phyloP scores from a whole-genome alignment of 331 rosid genomes.

The Telfairia occidentalis region DNA sequence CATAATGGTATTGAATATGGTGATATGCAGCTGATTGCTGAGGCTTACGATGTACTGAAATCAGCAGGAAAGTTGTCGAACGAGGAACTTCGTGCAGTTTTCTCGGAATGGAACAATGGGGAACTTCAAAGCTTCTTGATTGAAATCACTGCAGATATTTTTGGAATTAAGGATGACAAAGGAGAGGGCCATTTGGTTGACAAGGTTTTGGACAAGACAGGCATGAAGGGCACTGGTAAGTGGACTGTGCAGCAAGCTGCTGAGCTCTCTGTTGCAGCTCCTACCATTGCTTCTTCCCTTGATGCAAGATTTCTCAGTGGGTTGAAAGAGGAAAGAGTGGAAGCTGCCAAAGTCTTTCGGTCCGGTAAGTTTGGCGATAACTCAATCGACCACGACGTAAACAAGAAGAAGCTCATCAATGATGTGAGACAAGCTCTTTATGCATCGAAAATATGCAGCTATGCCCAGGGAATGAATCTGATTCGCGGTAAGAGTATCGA shows the following conservation, averaged over 20 bases:
- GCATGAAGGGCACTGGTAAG: slow-evolving; percentile 95
- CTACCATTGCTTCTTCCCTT: slow-evolving; percentile 71
- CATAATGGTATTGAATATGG: slow-evolving; percentile 82
- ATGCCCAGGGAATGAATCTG: slow-evolving; percentile 86
- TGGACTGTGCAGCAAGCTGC: slow-evolving; percentile 98
- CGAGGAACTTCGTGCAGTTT: slow-evolving; percentile 53
- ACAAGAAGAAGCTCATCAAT: slow-evolving; percentile 55
- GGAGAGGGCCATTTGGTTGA: slow-evolving; percentile 75
- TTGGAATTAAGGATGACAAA: slow-evolving; percentile 77
- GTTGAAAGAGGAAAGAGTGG: slow-evolving; percentile 67
- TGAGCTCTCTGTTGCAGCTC: slow-evolving; percentile 77
- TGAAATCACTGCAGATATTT: slow-evolving; percentile 86
- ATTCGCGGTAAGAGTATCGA: slow-evolving; percentile 77
- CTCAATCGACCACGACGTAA: slow-evolving; percentile 36
- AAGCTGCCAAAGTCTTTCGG: slow-evolving; percentile 60
- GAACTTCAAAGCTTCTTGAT: slow-evolving; percentile 81
- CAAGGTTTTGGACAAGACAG: slow-evolving; percentile 82
- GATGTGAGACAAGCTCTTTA: slow-evolving; percentile 82
- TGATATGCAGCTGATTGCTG: slow-evolving; percentile 87
- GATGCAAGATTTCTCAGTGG: slow-evolving; percentile 89
- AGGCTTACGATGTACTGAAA: slow-evolving; percentile 76
- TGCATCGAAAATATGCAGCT: slow-evolving; percentile 78
- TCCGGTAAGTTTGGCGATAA: slow-evolving; percentile 45
- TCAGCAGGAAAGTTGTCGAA: slow-evolving; percentile 87
- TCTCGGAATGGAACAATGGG: slow-evolving; percentile 82